Percentiles rank a stretch among this genome's conserved stretches.
phyloP scores from a whole-genome alignment of 345 rosid genomes.

The Salix exigua region DNA sequence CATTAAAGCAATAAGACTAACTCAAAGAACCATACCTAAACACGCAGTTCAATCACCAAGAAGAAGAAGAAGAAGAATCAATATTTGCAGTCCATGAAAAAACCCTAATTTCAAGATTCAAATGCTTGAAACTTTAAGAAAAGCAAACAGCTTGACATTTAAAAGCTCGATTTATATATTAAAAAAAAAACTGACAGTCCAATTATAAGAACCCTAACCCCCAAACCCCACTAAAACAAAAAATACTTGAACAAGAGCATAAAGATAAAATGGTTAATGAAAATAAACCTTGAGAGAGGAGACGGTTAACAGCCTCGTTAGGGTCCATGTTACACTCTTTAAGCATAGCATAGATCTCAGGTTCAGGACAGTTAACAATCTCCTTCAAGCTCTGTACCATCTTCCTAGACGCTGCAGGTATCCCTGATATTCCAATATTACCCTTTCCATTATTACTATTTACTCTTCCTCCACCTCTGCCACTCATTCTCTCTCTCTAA shows the following conservation, averaged over 20 bases:
- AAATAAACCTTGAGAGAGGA: slow-evolving; percentile 78
- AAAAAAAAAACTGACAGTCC: not conserved
- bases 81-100: not conserved
- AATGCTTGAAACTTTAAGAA: not conserved
- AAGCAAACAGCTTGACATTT: not conserved
- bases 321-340: slow-evolving; percentile 99
- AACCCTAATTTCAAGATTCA: not conserved
- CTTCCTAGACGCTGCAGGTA: slow-evolving; percentile 77
- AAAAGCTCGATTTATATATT: not conserved
- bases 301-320: slow-evolving; percentile 92
- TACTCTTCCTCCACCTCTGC: slow-evolving; percentile 55
- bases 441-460: slow-evolving; percentile 33
- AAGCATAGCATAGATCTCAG: slow-evolving; percentile 94
- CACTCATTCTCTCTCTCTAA: slow-evolving; percentile 39
- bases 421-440: slow-evolving; percentile 53
- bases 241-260: not conserved
- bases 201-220: not conserved
- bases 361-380: slow-evolving; percentile 86
- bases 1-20: not conserved
- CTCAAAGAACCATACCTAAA: not conserved
- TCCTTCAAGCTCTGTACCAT: slow-evolving; percentile 90
- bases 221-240: not conserved
- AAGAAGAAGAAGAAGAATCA: not conserved
- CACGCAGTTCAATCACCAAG: not conserved
- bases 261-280: too few species aligned